Conservation (phyloP, 371 early-diverging fungal species). For the Apophysomyces variabilis region DNA sequence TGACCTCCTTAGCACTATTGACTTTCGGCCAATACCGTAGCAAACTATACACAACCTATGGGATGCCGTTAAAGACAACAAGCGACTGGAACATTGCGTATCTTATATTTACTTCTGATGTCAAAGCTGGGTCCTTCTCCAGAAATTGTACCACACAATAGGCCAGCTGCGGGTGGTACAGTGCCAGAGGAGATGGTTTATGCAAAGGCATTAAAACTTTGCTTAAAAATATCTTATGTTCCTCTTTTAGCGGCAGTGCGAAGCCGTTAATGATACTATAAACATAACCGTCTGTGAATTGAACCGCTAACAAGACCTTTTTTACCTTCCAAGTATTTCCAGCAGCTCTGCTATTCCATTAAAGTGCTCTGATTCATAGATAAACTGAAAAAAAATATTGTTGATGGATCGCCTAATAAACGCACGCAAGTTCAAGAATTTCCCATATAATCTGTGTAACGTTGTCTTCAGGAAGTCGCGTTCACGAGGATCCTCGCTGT, state of each 20-base stretch:
- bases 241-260: slow-evolving; percentile 95
- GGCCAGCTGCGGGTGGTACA: slow-evolving; percentile 95
- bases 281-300: not conserved
- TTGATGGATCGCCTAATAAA: slow-evolving; percentile 96
- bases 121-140: slow-evolving; percentile 94
- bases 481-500: slow-evolving; percentile 97
- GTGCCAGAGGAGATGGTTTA: slow-evolving; percentile 85
- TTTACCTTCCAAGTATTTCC: slow-evolving; percentile 92
- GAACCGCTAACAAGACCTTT: not conserved
- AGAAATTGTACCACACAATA: slow-evolving; percentile 98
- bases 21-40: slow-evolving; percentile 97
- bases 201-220: slow-evolving; percentile 93
- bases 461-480: slow-evolving; percentile 97
- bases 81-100: not conserved
- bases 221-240: slow-evolving; percentile 93
- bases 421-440: slow-evolving; percentile 92
- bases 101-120: slow-evolving; percentile 67
- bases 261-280: slow-evolving; percentile 96
- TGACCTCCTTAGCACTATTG: slow-evolving; percentile 97
- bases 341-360: slow-evolving; percentile 97
- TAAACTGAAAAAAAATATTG: slow-evolving; percentile 95
- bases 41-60: slow-evolving; percentile 80
- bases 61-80: not conserved
- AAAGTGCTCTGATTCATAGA: slow-evolving; percentile 94
- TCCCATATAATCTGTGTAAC: slow-evolving; percentile 96